Evolutionary conservation across 2,329 filamentous ascomycete genomes (phyloP), one percentile per base, ranked within the genome.

Genomic region (Xylaria sp.): DNA sequence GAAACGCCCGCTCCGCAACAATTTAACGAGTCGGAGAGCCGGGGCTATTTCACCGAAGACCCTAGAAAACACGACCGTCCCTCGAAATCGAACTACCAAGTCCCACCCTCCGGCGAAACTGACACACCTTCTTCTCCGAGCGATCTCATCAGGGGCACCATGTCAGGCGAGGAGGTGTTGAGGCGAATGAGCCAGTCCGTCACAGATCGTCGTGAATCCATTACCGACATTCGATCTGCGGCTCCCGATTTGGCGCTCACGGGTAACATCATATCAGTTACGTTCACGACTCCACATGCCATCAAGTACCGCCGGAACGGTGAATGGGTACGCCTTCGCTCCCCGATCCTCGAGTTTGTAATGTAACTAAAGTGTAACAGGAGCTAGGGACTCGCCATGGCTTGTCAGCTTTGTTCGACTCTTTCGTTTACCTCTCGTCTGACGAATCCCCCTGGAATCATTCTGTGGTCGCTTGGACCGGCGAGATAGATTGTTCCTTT

Each of bases 401-500:
- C 65, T 95, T 94, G 68, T 98, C 95, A 13, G 94, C 95, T 18
- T 87, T 98, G 41, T 97, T 97, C 81, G 94, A 98, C 80, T 94
- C 94, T 10, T 94, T 98, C 77, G 89, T 91, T 65, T 91, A 97
- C 81, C 89, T 98, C 54, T 93, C 94, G 3, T 97, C 94, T n/a
- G 86, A 91, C 65, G 87, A 92, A 52, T 91, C 91, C 1, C 90
- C 91, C 23, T 98, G 94, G 94, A 93, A 94, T 76, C 95, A 98
- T 82, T 96, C 91, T 0, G 88, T 98, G 6, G 92, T 98, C 63
- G 94, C 94, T 55, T 98, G 95, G 95, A 97, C 95, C 2, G 95
- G 95, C 68, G 95, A 98, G 80, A 91, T 95, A 68, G 88, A 90
- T 66, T 82, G 81, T 3, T 82, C 84, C 2, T 71, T 78, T 50